Evolutionary conservation across 306 rosid species (phyloP).

Genomic region (Ammopiptanthus mongolicus): DNA sequence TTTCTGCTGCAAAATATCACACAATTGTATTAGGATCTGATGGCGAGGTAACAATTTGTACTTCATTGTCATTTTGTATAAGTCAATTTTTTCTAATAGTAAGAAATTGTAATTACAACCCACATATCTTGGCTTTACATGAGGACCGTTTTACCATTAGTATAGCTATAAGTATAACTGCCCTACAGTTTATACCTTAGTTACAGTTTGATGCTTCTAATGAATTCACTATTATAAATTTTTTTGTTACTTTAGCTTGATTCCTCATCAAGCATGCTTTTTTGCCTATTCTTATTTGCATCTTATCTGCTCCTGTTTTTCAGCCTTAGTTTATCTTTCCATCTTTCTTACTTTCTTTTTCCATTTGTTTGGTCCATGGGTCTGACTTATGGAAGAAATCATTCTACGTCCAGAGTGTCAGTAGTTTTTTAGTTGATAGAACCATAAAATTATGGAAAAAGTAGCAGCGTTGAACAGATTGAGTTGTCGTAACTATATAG

Average conservation of each 20-base stretch:
- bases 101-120: neutral
- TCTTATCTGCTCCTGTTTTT: neutral
- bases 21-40: constrained; percentile 87
- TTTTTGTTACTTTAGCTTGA: neutral
- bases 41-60: constrained; percentile 73
- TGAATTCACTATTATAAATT: neutral
- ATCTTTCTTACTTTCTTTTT: neutral
- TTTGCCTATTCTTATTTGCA: neutral
- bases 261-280: neutral
- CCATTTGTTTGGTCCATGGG: neutral
- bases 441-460: too few relatives aligned
- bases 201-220: neutral
- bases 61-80: constrained; percentile 11
- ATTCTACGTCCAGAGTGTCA: neutral
- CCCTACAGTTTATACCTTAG: neutral
- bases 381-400: neutral
- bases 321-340: neutral
- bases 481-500: neutral
- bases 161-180: neutral
- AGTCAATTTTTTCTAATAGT: neutral
- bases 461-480: neutral
- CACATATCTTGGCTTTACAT: neutral
- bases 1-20: constrained; percentile 88
- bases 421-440: too few relatives aligned
- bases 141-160: neutral